phyloP scores from a whole-genome alignment of 2,329 filamentous ascomycete species.

The Aspergillus latus region DNA sequence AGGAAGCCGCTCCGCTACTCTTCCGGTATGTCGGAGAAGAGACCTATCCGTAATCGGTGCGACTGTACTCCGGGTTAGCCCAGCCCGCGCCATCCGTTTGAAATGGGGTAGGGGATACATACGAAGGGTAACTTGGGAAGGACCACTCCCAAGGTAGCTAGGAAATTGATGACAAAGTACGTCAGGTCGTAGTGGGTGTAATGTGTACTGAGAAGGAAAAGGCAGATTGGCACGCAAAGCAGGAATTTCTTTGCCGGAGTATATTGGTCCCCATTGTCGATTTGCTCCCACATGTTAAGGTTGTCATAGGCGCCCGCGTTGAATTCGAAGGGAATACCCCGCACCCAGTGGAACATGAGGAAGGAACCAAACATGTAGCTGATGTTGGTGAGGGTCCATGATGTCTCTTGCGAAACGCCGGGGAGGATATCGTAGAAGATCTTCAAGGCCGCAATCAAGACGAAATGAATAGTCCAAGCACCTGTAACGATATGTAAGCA shows the following conservation, averaged over 20 bases:
- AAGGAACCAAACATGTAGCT: constrained; percentile 99
- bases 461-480: constrained; percentile 96
- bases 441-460: constrained; percentile 87
- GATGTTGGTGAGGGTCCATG: constrained; percentile 98
- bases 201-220: constrained; percentile 96
- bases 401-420: constrained; percentile 94
- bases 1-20: constrained; percentile 45
- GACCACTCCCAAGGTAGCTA: constrained; percentile 87
- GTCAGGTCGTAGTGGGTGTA: constrained; percentile 98
- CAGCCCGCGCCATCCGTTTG: constrained; percentile 5
- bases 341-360: constrained; percentile 99
- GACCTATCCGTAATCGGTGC: constrained; percentile 73
- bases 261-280: constrained; percentile 98
- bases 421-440: constrained; percentile 97
- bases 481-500: constrained; percentile 53
- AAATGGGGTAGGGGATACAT: constrained; percentile 45
- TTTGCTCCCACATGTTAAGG: constrained; percentile 99
- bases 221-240: constrained; percentile 85
- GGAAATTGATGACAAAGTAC: constrained; percentile 96
- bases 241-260: constrained; percentile 98
- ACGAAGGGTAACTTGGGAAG: constrained; percentile 96
- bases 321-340: constrained; percentile 97
- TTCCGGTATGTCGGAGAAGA: constrained; percentile 69
- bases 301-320: constrained; percentile 98
- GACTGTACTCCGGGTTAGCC: constrained; percentile 55